Conservation (phyloP, 1,284 basidiomycete species). For the Vanrija sp. region DNA sequence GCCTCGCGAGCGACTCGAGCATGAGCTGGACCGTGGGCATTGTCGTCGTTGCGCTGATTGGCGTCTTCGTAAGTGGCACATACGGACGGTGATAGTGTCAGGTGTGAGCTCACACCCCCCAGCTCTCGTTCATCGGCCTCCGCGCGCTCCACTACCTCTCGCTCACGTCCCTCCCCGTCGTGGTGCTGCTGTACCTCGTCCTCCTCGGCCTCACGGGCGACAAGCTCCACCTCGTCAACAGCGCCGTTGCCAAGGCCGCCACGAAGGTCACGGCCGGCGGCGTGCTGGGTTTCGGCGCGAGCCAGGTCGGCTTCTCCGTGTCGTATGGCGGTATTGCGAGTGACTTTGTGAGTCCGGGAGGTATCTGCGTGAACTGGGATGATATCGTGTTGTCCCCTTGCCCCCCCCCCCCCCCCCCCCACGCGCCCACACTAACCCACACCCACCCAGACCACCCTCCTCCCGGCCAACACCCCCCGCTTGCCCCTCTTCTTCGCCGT, state of each 20-base stretch:
- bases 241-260: constrained; percentile 28
- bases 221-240: constrained; percentile 49
- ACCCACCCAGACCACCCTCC: constrained; percentile 40
- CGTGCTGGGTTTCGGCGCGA: constrained; percentile 41
- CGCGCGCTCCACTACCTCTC: constrained; percentile 48
- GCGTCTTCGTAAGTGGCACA: constrained; percentile 67
- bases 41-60: constrained; percentile 73
- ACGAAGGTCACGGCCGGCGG: constrained; percentile 33
- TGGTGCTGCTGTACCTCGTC: constrained; percentile 70
- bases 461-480: constrained; percentile 40
- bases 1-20: constrained; percentile 61
- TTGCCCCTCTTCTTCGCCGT: constrained; percentile 62
- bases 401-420: background rate
- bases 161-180: constrained; percentile 43
- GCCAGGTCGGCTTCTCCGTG: constrained; percentile 44
- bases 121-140: constrained; percentile 54
- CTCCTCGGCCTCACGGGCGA: constrained; percentile 65
- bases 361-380: too few relatives aligned
- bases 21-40: constrained; percentile 68
- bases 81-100: too few relatives aligned
- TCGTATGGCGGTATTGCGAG: constrained; percentile 40
- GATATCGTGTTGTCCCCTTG: background rate
- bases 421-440: background rate
- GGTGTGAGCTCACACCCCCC: background rate
- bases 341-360: constrained; percentile 44